Evolutionary conservation across 257 asterid species (phyloP).

Genomic region (Thymus mandschuricus): DNA sequence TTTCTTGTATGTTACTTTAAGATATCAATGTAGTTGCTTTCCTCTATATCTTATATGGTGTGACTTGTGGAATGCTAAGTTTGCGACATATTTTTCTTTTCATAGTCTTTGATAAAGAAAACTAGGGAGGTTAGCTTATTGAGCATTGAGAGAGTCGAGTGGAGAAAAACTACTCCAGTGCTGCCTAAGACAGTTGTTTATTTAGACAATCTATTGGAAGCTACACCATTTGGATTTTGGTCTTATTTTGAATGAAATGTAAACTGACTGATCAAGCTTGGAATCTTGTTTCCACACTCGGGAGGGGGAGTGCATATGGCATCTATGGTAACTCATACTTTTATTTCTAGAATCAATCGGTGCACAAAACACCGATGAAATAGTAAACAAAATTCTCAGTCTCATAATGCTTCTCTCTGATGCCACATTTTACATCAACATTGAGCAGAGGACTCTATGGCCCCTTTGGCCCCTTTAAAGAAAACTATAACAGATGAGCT

Average conservation of each 20-base stretch:
- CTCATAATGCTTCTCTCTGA: not conserved
- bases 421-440: not conserved
- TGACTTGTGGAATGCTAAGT: not conserved
- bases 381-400: not conserved
- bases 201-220: not conserved
- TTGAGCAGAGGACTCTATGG: not conserved
- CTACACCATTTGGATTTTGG: not conserved
- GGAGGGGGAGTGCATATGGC: not conserved
- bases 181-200: conserved; percentile 7
- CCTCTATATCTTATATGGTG: not conserved
- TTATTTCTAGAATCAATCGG: not conserved
- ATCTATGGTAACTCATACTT: not conserved
- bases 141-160: conserved; percentile 15
- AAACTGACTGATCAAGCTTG: not conserved
- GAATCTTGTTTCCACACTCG: not conserved
- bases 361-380: conserved; percentile 18
- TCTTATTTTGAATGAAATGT: not conserved
- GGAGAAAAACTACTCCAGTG: conserved; percentile 11
- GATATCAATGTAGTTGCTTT: conserved; percentile 2
- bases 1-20: not conserved
- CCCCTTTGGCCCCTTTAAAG: not conserved
- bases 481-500: not conserved
- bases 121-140: not conserved
- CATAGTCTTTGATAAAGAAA: not conserved
- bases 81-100: not conserved